Conservation (phyloP, 306 rosid species). For the Vigna radiata region DNA sequence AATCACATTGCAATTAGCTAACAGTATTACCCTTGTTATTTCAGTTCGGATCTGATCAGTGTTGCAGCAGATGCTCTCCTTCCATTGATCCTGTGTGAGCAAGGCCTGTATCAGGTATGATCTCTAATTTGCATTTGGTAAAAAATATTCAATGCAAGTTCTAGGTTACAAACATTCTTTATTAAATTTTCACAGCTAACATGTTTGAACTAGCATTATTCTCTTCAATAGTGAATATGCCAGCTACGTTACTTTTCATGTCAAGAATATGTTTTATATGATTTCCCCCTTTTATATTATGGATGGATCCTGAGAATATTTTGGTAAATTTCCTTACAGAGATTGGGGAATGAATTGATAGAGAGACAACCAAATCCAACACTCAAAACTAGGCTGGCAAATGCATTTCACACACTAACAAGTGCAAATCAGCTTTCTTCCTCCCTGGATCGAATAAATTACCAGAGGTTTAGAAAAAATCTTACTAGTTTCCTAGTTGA, state of each 20-base stretch:
- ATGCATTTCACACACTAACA: conserved; percentile 79
- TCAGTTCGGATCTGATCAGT: conserved; percentile 85
- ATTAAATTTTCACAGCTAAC: conserved; percentile 5
- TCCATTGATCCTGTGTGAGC: conserved; percentile 89
- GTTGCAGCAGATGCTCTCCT: conserved; percentile 98
- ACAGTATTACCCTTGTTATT: conserved; percentile 31
- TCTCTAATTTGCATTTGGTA: conserved; percentile 30
- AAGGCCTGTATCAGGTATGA: conserved; percentile 81
- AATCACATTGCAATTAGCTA: conserved; percentile 30
- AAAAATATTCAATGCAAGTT: neutral
- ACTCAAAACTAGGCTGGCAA: conserved; percentile 71
- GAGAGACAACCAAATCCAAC: conserved; percentile 72
- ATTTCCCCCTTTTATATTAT: neutral
- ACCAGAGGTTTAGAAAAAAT: conserved; percentile 90
- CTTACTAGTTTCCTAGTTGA: conserved; percentile 73
- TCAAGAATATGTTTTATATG: neutral
- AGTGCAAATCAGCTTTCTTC: conserved; percentile 83
- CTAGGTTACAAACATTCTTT: conserved; percentile 4
- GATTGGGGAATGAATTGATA: conserved; percentile 76
- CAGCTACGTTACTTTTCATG: conserved; percentile 22
- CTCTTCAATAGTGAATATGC: conserved; percentile 13
- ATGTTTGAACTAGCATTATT: conserved; percentile 7
- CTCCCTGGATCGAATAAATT: conserved; percentile 80
- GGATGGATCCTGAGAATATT: conserved; percentile 33
- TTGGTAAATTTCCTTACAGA: conserved; percentile 55